Evolutionary conservation across 345 rosid species (phyloP).

Genomic region (Hibiscus mutabilis): DNA sequence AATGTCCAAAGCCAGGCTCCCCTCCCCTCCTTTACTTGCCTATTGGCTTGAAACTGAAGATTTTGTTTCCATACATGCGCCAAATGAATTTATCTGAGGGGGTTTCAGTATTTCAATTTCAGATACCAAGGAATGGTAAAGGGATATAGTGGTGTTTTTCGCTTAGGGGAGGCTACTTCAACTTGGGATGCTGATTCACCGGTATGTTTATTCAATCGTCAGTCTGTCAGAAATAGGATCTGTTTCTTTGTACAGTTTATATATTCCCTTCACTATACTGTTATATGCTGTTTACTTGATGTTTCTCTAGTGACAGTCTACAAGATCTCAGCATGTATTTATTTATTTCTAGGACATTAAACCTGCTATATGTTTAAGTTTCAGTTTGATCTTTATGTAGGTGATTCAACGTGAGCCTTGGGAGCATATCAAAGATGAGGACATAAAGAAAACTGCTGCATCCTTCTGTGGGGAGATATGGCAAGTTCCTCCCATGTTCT

Average conservation of each 20-base stretch:
- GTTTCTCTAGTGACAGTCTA: not conserved
- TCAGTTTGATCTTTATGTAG: slow-evolving; percentile 26
- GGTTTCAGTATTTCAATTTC: slow-evolving; percentile 16
- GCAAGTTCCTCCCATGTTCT: slow-evolving; percentile 99
- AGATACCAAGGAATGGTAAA: slow-evolving; percentile 92
- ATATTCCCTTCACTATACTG: not conserved
- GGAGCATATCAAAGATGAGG: slow-evolving; percentile 88
- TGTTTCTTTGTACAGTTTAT: not conserved
- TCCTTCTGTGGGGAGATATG: slow-evolving; percentile 92
- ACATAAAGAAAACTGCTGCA: slow-evolving; percentile 62
- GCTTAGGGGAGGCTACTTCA: slow-evolving; percentile 96
- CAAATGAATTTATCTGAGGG: not conserved
- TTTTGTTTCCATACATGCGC: not conserved
- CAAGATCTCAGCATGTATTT: slow-evolving; percentile 1
- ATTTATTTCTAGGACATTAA: slow-evolving; percentile 5
- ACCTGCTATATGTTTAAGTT: not conserved
- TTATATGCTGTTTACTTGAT: not conserved
- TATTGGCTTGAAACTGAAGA: not conserved
- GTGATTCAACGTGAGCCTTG: slow-evolving; percentile 92
- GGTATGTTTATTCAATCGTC: slow-evolving; percentile 30
- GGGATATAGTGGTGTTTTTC: slow-evolving; percentile 89
- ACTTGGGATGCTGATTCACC: slow-evolving; percentile 98
- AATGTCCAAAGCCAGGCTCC: not conserved
- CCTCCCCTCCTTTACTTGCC: not conserved
- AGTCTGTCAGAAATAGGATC: not conserved